These are phyloP conservation scores for Alternaria sp. DNA, from an alignment of 2,329 filamentous ascomycete species.

Conservation along the genomic window DNA sequence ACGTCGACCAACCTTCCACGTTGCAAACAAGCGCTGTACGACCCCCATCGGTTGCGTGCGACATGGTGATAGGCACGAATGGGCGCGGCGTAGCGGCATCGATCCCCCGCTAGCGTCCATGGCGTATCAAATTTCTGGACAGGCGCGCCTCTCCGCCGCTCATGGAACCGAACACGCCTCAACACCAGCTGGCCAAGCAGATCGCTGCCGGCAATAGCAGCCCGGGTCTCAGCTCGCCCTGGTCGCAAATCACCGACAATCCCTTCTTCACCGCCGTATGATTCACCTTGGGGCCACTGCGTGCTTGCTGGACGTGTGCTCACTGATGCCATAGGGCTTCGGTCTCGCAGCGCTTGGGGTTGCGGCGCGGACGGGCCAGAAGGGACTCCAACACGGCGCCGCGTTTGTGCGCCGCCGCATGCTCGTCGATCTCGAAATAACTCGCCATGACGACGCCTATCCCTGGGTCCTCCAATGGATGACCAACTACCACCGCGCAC, in stretches of 20 bases:
- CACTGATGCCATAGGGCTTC: conserved; percentile 66
- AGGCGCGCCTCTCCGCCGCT: conserved; percentile 11
- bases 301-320: conserved; percentile 35
- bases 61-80: not conserved
- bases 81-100: conserved; percentile 11
- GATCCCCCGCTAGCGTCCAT: conserved; percentile 21
- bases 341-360: conserved; percentile 90
- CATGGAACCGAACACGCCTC: conserved; percentile 49
- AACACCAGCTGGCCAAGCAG: conserved; percentile 48
- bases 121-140: conserved; percentile 21
- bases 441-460: conserved; percentile 90
- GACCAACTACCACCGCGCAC: conserved; percentile 74
- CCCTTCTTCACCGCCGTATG: conserved; percentile 62
- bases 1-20: not conserved
- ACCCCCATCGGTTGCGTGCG: conserved; percentile 3
- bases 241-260: conserved; percentile 56
- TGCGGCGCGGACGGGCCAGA: conserved; percentile 78
- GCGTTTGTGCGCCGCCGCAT: conserved; percentile 80
- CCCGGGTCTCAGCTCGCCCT: conserved; percentile 49
- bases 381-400: conserved; percentile 74
- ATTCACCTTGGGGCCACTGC: conserved; percentile 53
- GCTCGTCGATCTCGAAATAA: conserved; percentile 95
- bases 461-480: conserved; percentile 96
- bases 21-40: not conserved
- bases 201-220: conserved; percentile 35